Base-by-base conservation (phyloP, 2,329 filamentous ascomycete genomes). In the Penicillium sp. region DNA sequence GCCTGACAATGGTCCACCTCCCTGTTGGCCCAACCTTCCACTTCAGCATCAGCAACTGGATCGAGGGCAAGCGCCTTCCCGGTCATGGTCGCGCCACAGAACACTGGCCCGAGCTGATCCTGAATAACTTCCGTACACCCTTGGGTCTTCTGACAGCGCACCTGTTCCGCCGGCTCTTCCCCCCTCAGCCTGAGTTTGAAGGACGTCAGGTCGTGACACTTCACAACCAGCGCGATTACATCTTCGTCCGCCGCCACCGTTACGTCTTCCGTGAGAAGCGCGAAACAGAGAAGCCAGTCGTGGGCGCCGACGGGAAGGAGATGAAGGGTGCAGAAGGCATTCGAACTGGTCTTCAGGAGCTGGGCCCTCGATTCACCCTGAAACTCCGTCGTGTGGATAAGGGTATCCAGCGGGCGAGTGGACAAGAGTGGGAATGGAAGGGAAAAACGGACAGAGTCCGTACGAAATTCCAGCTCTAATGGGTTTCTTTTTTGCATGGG, bases 371-470 rank as follows among this genome's bases (percentile, higher is more conserved):
- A 64, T 81, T 94, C 76, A 93, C 89, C 2, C 74, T 97, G 59
- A 97, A 97, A 78, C 75, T 99, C 65, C 84, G 92, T 62, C 85
- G 94, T 65, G 86, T 97, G 41, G 93, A 97, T 70, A 92, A 91
- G 74, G 93, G 92, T 0, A 88, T 99, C 60, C 89, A 79, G 78
- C 85, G 72, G 77, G 87, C 73, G 43, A 86, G 84, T 72, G 90
- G 90, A 34, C 83, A 90, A 62, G 89, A 95, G 68, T 97, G 94
- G 93, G 85, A 96, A 70, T 99, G 94, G 94, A 95, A 95, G 76
- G 88, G 89, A 10, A 85, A 86, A 69, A 95, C 94, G 87, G 94
- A 99, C 77, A 96, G 96, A 79, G 81, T 89, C 68, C 82, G 94
- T 66, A 97, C 93, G 62, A 86, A 90, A 70, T 99, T 97, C 77